A percentile compares a stretch with the other conserved stretches of the same genome.
phyloP scores from a whole-genome alignment of 2,329 filamentous ascomycete genomes.

The Alternaria tenuissima region DNA sequence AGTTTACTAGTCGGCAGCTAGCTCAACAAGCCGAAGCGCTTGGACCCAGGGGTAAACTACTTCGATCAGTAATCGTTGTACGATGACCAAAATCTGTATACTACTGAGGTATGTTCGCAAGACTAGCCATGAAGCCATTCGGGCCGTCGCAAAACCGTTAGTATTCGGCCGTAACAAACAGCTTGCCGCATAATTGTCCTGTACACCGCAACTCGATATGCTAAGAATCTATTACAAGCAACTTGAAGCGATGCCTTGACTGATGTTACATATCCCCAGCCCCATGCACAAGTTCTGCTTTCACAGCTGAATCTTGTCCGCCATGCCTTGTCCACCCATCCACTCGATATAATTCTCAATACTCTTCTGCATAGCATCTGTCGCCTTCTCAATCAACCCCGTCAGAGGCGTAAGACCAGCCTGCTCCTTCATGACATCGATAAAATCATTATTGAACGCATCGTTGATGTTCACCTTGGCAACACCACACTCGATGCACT shows the following conservation, averaged over 20 bases:
- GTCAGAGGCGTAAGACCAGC: conserved; percentile 63
- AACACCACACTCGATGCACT: conserved; percentile 64
- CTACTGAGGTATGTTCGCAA: no score
- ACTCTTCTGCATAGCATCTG: conserved; percentile 62
- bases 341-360: conserved; percentile 66
- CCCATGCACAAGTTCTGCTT: neutral
- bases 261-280: neutral
- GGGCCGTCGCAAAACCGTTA: no score
- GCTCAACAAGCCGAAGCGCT: no score
- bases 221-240: neutral
- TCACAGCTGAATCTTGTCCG: conserved; percentile 29
- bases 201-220: neutral
- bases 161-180: no score
- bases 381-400: conserved; percentile 63
- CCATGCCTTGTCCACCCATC: conserved; percentile 51
- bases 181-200: neutral
- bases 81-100: no score
- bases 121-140: no score
- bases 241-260: neutral
- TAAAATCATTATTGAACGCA: conserved; percentile 63
- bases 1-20: no score
- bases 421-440: conserved; percentile 57
- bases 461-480: conserved; percentile 68
- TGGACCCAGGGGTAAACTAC: no score
- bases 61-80: no score